A percentile compares a stretch with the other conserved stretches of the same genome.
phyloP scores from a whole-genome alignment of 2,329 filamentous ascomycete species.

The Epicoccum nigrum region DNA sequence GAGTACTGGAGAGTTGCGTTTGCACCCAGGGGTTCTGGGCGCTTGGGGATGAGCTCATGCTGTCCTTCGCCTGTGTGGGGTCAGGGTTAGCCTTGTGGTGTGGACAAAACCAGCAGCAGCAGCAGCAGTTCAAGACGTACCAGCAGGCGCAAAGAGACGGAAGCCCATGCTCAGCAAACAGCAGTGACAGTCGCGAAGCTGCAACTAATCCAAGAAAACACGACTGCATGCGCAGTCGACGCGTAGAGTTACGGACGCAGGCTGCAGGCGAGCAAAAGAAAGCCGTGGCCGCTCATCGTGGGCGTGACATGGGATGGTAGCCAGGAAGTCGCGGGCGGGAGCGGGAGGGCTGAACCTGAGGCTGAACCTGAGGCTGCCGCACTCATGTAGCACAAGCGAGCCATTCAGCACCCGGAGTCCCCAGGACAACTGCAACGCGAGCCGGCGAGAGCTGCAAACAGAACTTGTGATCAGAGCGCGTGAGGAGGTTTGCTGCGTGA shows the following conservation, averaged over 20 bases:
- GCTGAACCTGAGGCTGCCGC: conserved; percentile 12
- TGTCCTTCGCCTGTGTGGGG: conserved; percentile 34
- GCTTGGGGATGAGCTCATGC: conserved; percentile 29
- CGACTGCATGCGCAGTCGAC: neutral
- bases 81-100: conserved; percentile 17
- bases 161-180: conserved; percentile 28
- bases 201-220: too few relatives aligned
- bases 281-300: conserved; percentile 6
- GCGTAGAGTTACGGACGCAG: neutral
- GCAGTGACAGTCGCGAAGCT: neutral
- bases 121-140: conserved; percentile 17
- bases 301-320: conserved; percentile 3
- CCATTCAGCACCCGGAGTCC: neutral
- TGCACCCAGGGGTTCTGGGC: conserved; percentile 36
- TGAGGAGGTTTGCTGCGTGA: neutral
- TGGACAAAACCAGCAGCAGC: neutral
- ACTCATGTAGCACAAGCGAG: conserved; percentile 7
- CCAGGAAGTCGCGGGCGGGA: neutral
- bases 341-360: conserved; percentile 6
- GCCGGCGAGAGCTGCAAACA: neutral
- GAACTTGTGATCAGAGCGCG: conserved; percentile 3
- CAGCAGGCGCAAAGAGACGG: conserved; percentile 36
- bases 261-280: neutral
- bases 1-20: conserved; percentile 38
- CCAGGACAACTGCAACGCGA: conserved; percentile 4